Base-by-base conservation (phyloP, 331 rosid genomes). In the Telfairia occidentalis region DNA sequence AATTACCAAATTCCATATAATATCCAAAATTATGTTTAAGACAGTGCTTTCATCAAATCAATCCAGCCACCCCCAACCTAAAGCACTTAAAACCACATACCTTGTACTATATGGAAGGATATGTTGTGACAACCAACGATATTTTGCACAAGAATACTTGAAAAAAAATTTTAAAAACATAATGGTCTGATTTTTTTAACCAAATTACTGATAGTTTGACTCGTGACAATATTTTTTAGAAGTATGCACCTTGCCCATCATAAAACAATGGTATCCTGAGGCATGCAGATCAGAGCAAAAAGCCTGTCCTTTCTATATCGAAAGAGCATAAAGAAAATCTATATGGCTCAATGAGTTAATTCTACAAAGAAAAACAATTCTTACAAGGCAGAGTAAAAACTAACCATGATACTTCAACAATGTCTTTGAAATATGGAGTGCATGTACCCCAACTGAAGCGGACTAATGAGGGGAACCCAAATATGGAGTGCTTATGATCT, bases 381-480 rank as follows among this genome's bases (percentile, higher is more conserved):
- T 54, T 45, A 21, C 57, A 75, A 78, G 58, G 54, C 26, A 32
- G 50, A 58, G 55, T 24, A 80, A 77, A 26, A 46, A 82, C 87
- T 84, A 80, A 92, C 97, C 98, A 93, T 73, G 81, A 73, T 77
- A 93, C 98, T 84, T 93, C 91, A 2, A 74, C 96, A 8, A 74
- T 54, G 78, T 84, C 87, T 83, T 93, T 93, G 77, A 86, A 83
- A 78, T 86, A 91, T 16, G 95, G 65, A 80, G 77, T 89, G 87
- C 98, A 93, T 69, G 98, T 93, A 52, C 90, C 97, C 98, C 98
- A 93, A 82, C 98, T 93, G 84, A 93, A 91, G 49, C 98, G 92
- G 28, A 91, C 98, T 83, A 93, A 76, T 40, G 95, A 16, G 28
- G 98, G 98, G 78, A 91, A 93, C 66, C 97, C 98, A 83, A 93